Base-by-base conservation (phyloP, 2,329 filamentous ascomycete genomes). In the Pseudogymnoascus sp. region DNA sequence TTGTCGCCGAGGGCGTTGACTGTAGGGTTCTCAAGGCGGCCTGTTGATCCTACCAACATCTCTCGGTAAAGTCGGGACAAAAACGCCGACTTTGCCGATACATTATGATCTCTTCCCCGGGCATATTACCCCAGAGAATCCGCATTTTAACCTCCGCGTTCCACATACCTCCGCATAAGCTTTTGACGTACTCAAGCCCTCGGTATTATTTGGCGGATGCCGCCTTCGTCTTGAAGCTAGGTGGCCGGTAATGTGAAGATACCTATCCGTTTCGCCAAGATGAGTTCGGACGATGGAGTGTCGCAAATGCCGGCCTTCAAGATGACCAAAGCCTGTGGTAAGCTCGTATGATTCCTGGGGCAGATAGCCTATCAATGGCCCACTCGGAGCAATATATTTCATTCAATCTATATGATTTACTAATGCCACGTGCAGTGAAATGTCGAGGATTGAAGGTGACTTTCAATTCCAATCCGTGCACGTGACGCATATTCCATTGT, bases 391-490 rank as follows among this genome's bases (percentile, higher is more conserved):
- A 34, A 54, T 54, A 34, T 54, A 34, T 20, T 18, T 12, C 20
- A 20, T 54, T 32, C 8, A 32, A 14, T 7, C 28, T 34, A 28
- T 14, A 54, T 28, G 11, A 5, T 54, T 54, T 54, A 54, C 47
- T 54, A 12, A 54, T 54, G 47, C 47, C 16, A 8, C 16, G 18
- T 54, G 28, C 9, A 63, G 62, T 63, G 35, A 63, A 63, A 58
- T 63, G 62, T 34, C 57, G 62, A 28, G 34, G 62, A 57, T 35
- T 62, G 50, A 63, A 63, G 62, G 62, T 63, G 54, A 54, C 43
- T 30, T 54, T 54, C 8, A 9, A 34, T 35, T 59, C 30, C 47
- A 39, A 14, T 47, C 20, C 12, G 28, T 11, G 7, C 32, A 28
- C n/a, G 22, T 34, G 41, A 47, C 30, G 18, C 32, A 39, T 18